phyloP scores from a whole-genome alignment of 2,329 filamentous ascomycete genomes.

The Aureobasidium sp. region DNA sequence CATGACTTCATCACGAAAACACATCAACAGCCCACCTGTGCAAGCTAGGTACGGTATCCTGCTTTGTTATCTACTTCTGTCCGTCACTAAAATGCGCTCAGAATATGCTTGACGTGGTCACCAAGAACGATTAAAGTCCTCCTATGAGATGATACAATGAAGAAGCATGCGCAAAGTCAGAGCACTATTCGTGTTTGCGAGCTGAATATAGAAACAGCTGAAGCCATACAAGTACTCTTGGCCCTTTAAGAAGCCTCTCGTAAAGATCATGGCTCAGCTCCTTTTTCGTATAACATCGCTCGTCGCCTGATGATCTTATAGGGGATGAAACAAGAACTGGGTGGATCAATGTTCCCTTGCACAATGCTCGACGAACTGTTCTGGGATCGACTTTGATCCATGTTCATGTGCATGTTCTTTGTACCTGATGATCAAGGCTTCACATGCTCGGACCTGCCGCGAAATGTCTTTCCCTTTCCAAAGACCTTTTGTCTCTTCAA shows the following conservation, averaged over 20 bases:
- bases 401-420: neutral
- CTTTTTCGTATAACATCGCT: neutral
- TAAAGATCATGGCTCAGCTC: too few relatives aligned
- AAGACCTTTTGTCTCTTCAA: neutral
- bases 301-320: neutral
- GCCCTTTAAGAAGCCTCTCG: too few relatives aligned
- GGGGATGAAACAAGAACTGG: neutral
- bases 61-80: neutral
- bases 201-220: neutral
- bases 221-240: too few relatives aligned
- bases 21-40: neutral
- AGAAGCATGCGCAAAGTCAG: neutral
- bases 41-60: neutral
- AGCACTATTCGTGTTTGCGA: neutral
- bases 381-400: neutral
- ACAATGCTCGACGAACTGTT: neutral
- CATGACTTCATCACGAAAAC: neutral
- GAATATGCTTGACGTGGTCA: too few relatives aligned
- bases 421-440: conserved; percentile 6
- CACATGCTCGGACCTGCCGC: neutral
- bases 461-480: neutral
- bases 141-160: neutral
- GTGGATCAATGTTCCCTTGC: neutral
- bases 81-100: neutral
- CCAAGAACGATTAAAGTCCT: neutral